Base-by-base conservation (phyloP, 768 basidiomycete genomes). In the Boletales sp. region DNA sequence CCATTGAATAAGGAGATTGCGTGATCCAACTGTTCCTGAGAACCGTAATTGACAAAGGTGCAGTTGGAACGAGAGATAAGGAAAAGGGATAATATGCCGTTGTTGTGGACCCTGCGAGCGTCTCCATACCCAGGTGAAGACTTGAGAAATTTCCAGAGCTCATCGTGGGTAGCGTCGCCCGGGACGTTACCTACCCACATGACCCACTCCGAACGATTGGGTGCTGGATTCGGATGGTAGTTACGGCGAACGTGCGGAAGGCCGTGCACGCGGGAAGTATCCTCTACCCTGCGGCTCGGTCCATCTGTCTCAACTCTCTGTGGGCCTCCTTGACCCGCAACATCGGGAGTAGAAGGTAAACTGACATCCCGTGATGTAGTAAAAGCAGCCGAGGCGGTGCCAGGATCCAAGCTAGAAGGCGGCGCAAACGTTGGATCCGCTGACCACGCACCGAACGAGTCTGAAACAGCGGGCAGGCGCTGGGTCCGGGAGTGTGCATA, bases 101-200 rank as follows among this genome's bases (percentile, higher is more conserved):
- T 74, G 49, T 45, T 52, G 13, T 41, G 27, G 17, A 8, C 44
- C 4, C 45, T 31, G 11, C 15, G 18, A 15, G 10, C 17, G 17
- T n/a, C 13, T 15, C 49, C 50, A 8, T 24, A 27, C 18, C 53
- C 49, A 6, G 54, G 49, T 8, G 62, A 52, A 42, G 68, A 61
- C 54, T 78, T 84, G 72, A 97, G 94, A 66, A 94, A 94, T 8
- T 74, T 73, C 87, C 86, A 89, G 5, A 97, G 73, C 61, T 97
- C 94, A 56, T 91, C 85, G 52, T 91, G 80, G 4, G 81, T 82
- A 14, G 90, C 83, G 59, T 94, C 90, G 6, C 78, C 76, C 3
- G 90, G 90, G 4, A 97, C 87, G 62, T 97, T 97, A 10, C 94
- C 94, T 12, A 84, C 85, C 94, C 94, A 97, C 90, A 94, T 91